phyloP scores from a whole-genome alignment of 495 filamentous ascomycete genomes.

The Penicillium herquei region DNA sequence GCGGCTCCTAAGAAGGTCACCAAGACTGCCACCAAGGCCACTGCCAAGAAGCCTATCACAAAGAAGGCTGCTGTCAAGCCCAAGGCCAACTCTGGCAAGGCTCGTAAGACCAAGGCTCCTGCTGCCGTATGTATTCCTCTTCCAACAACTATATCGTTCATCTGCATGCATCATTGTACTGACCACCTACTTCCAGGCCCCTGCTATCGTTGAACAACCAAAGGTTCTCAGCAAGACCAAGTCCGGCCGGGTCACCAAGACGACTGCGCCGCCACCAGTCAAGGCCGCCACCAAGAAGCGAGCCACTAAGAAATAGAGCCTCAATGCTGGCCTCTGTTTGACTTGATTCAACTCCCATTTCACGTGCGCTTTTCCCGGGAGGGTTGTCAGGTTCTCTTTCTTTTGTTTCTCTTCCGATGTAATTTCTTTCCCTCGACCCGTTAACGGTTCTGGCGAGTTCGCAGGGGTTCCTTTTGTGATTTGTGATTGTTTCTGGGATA shows the following conservation, averaged over 20 bases:
- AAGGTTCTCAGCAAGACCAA: slow-evolving; percentile 82
- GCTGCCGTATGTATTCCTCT: slow-evolving; percentile 37
- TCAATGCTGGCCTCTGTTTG: slow-evolving; percentile 13
- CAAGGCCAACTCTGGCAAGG: slow-evolving; percentile 57
- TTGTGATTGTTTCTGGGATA: slow-evolving; percentile 38
- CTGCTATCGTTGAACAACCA: slow-evolving; percentile 71
- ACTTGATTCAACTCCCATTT: slow-evolving; percentile 24
- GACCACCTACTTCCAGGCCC: slow-evolving; percentile 40
- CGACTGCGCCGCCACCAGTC: slow-evolving; percentile 39
- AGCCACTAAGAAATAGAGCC: slow-evolving; percentile 56
- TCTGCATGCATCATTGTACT: background rate
- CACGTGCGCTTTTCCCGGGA: slow-evolving; percentile 31
- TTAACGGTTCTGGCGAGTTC: slow-evolving; percentile 28
- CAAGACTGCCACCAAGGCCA: slow-evolving; percentile 24
- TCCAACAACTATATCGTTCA: background rate
- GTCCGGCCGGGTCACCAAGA: slow-evolving; percentile 86
- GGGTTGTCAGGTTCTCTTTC: slow-evolving; percentile 11
- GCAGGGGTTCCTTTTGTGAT: slow-evolving; percentile 29
- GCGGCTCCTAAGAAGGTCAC: slow-evolving; percentile 9
- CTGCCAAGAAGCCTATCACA: slow-evolving; percentile 29
- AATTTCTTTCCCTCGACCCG: slow-evolving; percentile 29
- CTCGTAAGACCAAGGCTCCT: slow-evolving; percentile 43
- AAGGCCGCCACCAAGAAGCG: slow-evolving; percentile 61
- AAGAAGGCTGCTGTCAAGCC: slow-evolving; percentile 47
- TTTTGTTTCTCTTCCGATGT: slow-evolving; percentile 29